Evolutionary conservation across 192 early-diverging fungal species (phyloP).

Genomic region (Geranomyces michiganensis): DNA sequence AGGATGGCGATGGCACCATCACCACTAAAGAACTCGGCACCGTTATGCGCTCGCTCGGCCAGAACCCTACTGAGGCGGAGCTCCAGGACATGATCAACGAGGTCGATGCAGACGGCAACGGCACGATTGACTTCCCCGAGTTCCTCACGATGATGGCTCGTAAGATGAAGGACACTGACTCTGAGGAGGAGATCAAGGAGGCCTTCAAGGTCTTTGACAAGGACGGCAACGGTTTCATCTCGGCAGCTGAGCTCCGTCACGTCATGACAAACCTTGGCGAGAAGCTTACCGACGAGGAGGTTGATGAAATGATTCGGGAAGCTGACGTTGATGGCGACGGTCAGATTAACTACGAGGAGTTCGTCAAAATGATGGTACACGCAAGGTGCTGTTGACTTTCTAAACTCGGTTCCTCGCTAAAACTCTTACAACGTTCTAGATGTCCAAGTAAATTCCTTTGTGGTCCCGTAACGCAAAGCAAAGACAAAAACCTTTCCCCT

Average conservation of each 20-base stretch:
- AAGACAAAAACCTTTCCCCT: no score
- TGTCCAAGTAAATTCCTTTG: no score
- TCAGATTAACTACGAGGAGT: slow-evolving; percentile 85
- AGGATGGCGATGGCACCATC: slow-evolving; percentile 93
- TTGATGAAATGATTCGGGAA: slow-evolving; percentile 66
- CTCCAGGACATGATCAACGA: slow-evolving; percentile 95
- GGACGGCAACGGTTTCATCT: slow-evolving; percentile 78
- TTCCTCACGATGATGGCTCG: slow-evolving; percentile 91
- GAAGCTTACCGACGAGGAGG: slow-evolving; percentile 75
- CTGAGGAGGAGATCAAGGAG: slow-evolving; percentile 88
- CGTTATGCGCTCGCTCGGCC: slow-evolving; percentile 91
- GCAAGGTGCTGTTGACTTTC: no score
- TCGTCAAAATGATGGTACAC: slow-evolving; percentile 68
- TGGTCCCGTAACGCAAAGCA: no score
- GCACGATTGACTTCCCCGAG: slow-evolving; percentile 92
- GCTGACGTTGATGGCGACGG: slow-evolving; percentile 80
- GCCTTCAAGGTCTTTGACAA: slow-evolving; percentile 76
- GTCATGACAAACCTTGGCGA: slow-evolving; percentile 91
- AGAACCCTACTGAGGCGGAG: slow-evolving; percentile 93
- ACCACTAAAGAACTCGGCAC: slow-evolving; percentile 92
- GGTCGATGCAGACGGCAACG: slow-evolving; percentile 92
- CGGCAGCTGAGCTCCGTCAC: slow-evolving; percentile 81
- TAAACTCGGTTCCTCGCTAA: no score
- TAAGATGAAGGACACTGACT: slow-evolving; percentile 81
- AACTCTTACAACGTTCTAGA: no score